phyloP scores from a whole-genome alignment of 208 protist species.

The Trypanosoma boissoni region DNA sequence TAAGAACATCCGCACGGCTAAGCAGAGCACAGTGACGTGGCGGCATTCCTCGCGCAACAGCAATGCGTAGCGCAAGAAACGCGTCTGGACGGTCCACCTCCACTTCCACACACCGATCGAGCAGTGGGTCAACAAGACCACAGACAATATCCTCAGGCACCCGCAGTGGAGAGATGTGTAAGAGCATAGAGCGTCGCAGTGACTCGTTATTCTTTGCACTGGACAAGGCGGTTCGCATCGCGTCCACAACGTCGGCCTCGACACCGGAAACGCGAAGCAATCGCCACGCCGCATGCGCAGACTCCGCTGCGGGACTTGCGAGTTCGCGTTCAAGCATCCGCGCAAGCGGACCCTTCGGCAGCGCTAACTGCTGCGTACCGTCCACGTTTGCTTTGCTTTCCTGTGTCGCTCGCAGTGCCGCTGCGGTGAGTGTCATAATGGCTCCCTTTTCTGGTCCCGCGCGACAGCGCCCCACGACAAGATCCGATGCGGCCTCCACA shows the following conservation, averaged over 20 bases:
- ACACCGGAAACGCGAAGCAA: slow-evolving; percentile 44
- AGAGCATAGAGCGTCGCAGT: slow-evolving; percentile 65
- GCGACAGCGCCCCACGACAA: slow-evolving; percentile 65
- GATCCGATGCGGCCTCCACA: slow-evolving; percentile 35
- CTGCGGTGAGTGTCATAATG: slow-evolving; percentile 51
- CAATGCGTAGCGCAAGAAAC: slow-evolving; percentile 68
- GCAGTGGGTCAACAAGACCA: slow-evolving; percentile 38
- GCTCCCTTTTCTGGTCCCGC: slow-evolving; percentile 67
- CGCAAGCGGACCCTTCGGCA: slow-evolving; percentile 25
- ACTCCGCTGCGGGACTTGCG: slow-evolving; percentile 53
- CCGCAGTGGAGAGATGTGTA: slow-evolving; percentile 42
- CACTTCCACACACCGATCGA: slow-evolving; percentile 72
- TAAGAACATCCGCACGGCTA: slow-evolving; percentile 59
- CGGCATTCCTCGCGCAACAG: slow-evolving; percentile 14
- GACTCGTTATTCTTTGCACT: slow-evolving; percentile 47
- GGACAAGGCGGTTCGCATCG: slow-evolving; percentile 49
- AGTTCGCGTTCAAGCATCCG: slow-evolving; percentile 62
- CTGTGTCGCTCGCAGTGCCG: slow-evolving; percentile 43
- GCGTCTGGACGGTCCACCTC: slow-evolving; percentile 79
- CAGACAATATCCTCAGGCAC: slow-evolving; percentile 33
- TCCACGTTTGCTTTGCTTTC: not conserved
- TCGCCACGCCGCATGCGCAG: slow-evolving; percentile 53
- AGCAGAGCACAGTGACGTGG: slow-evolving; percentile 26
- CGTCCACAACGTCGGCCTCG: slow-evolving; percentile 45
- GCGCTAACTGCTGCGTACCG: not conserved